Percentiles rank a stretch among this genome's conserved stretches.
These are phyloP conservation scores for Annulohypoxylon moriforme DNA, from an alignment of 495 filamentous ascomycete species.

Conservation along the genomic window DNA sequence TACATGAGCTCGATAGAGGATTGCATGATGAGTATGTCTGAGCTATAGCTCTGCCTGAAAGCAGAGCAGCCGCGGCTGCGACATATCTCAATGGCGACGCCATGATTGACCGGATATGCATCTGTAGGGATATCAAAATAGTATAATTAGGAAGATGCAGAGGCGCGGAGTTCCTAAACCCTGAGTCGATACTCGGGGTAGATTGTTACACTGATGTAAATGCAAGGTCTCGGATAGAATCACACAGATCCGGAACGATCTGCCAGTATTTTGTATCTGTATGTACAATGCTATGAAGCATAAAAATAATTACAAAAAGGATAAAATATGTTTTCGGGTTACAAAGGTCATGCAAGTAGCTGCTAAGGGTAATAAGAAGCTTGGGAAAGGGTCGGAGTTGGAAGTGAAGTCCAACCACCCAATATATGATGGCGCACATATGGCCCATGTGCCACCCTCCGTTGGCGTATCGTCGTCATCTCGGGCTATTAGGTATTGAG, in stretches of 20 bases:
- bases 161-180: constrained; percentile 8
- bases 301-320: constrained; percentile 28
- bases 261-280: constrained; percentile 11
- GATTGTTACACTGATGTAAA: constrained; percentile 13
- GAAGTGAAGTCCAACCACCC: constrained; percentile 42
- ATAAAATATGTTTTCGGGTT: constrained; percentile 24
- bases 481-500: not conserved
- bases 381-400: constrained; percentile 8
- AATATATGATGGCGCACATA: constrained; percentile 38
- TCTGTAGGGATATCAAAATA: constrained; percentile 21
- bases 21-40: constrained; percentile 82
- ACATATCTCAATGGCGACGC: constrained; percentile 34
- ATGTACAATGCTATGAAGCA: constrained; percentile 27
- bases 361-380: constrained; percentile 24
- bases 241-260: constrained; percentile 24
- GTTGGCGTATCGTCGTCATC: constrained; percentile 38
- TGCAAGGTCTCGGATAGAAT: constrained; percentile 20
- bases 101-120: constrained; percentile 36
- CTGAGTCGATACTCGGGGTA: constrained; percentile 12
- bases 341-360: constrained; percentile 38
- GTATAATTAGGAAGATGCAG: constrained; percentile 2
- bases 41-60: constrained; percentile 55
- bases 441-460: constrained; percentile 26
- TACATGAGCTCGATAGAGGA: constrained; percentile 69
- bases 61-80: constrained; percentile 43